These are phyloP conservation scores for Dactylellina cionopaga DNA, from an alignment of 2,329 filamentous ascomycete species.

Conservation along the genomic window DNA sequence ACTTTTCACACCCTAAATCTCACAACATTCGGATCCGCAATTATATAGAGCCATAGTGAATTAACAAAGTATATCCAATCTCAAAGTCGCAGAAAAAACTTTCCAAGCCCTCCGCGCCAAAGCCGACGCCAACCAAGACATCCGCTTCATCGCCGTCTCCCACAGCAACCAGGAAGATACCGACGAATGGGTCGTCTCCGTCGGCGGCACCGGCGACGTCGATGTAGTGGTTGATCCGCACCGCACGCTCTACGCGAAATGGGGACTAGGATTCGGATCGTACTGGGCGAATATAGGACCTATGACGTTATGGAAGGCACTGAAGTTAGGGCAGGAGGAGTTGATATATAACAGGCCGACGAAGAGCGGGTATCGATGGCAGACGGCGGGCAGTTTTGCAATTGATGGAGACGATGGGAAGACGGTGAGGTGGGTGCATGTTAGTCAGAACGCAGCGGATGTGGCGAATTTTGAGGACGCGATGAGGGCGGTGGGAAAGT, in stretches of 20 bases:
- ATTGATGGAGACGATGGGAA: constrained; percentile 66
- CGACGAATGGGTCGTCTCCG: constrained; percentile 68
- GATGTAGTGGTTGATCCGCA: constrained; percentile 70
- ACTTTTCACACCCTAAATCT: background rate
- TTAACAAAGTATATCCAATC: background rate
- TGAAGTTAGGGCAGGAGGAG: constrained; percentile 70
- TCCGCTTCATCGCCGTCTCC: constrained; percentile 72
- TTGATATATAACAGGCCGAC: constrained; percentile 74
- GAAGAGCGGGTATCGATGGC: constrained; percentile 75
- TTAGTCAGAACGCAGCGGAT: constrained; percentile 66
- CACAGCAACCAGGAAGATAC: constrained; percentile 68
- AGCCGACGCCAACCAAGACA: constrained; percentile 63
- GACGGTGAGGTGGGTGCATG: constrained; percentile 66
- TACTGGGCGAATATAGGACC: constrained; percentile 73
- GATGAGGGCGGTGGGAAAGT: constrained; percentile 58
- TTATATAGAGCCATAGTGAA: background rate
- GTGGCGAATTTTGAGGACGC: constrained; percentile 67
- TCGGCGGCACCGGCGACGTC: constrained; percentile 69
- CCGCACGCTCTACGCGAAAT: constrained; percentile 71
- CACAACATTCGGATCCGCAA: background rate
- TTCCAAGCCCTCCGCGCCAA: constrained; percentile 69
- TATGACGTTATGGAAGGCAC: constrained; percentile 68
- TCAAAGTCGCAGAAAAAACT: constrained; percentile 75
- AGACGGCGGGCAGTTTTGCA: constrained; percentile 73
- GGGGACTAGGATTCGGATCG: constrained; percentile 72